A percentile compares a stretch with the other conserved stretches of the same genome.
Evolutionary conservation across 371 early-diverging fungal genomes (phyloP).

Genomic region (Zopfochytrium polystomum): DNA sequence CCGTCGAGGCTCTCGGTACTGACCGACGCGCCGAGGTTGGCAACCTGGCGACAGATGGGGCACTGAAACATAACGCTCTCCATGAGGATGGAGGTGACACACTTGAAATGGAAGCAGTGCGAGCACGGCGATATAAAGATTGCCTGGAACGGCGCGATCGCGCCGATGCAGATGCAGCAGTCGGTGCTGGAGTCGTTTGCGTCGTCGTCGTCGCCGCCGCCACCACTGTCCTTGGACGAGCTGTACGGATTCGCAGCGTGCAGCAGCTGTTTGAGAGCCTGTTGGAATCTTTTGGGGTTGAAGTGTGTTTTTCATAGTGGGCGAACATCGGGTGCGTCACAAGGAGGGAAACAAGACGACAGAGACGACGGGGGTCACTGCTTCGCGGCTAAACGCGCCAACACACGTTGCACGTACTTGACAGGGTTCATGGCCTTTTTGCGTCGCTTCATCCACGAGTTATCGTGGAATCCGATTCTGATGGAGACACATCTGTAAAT

Average conservation of each 20-base stretch:
- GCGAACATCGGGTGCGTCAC: not conserved
- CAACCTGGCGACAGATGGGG: conserved; percentile 89
- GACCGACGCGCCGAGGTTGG: conserved; percentile 84
- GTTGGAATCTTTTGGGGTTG: conserved; percentile 34
- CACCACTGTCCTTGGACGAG: conserved; percentile 9
- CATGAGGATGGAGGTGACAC: conserved; percentile 75
- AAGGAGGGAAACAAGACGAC: not conserved
- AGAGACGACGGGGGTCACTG: not conserved
- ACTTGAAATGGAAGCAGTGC: conserved; percentile 91
- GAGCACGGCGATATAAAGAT: conserved; percentile 92
- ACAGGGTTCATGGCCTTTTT: conserved; percentile 46
- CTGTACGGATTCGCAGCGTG: conserved; percentile 53
- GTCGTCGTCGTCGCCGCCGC: conserved; percentile 27
- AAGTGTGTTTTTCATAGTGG: no score
- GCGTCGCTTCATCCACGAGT: conserved; percentile 42
- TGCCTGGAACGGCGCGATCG: conserved; percentile 85
- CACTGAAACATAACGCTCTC: conserved; percentile 68
- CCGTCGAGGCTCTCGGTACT: conserved; percentile 45
- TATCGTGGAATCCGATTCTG: conserved; percentile 45
- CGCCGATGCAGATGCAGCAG: conserved; percentile 92
- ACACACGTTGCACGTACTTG: conserved; percentile 28
- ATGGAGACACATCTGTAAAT: conserved; percentile 45
- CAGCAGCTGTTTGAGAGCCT: conserved; percentile 47
- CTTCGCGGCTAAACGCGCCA: not conserved
- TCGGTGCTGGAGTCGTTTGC: conserved; percentile 51